Conservation (phyloP, 768 basidiomycete genomes). For the Austroboletus festivus region DNA sequence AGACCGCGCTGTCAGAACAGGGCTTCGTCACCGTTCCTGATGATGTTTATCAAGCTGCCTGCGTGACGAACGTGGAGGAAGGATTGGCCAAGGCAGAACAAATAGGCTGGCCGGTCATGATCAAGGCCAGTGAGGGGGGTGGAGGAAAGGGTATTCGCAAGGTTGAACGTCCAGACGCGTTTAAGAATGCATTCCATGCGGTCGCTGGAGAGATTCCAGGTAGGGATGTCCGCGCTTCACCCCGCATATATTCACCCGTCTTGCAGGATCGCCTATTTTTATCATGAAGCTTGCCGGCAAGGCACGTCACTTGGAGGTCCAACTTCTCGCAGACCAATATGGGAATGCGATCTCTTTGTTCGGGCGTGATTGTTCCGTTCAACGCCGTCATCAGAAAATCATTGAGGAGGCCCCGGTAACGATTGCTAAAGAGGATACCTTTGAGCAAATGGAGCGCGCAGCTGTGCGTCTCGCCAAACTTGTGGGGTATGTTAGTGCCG, state of each 20-base stretch:
- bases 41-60: conserved; percentile 82
- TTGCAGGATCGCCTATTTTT: conserved; percentile 90
- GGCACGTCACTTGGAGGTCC: conserved; percentile 96
- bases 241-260: conserved; percentile 8
- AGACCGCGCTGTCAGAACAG: conserved; percentile 77
- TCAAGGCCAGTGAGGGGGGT: conserved; percentile 98
- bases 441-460: conserved; percentile 97
- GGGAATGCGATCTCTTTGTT: conserved; percentile 99
- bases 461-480: conserved; percentile 99
- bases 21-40: conserved; percentile 97
- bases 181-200: conserved; percentile 93
- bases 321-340: conserved; percentile 97
- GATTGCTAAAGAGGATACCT: conserved; percentile 87
- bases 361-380: conserved; percentile 98
- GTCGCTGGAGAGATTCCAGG: conserved; percentile 97
- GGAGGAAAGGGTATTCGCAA: conserved; percentile 99
- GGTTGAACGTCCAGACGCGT: conserved; percentile 80
- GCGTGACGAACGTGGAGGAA: conserved; percentile 83
- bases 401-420: conserved; percentile 99
- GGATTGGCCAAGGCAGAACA: conserved; percentile 78
- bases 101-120: conserved; percentile 98
- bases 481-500: conserved; percentile 97
- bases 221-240: conserved; percentile 32
- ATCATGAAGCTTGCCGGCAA: conserved; percentile 99
- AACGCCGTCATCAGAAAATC: conserved; percentile 99